Percentiles rank a stretch among this genome's conserved stretches.
Evolutionary conservation across 1,139 yeast genomes (phyloP).

Genomic region (Hyphopichia burtonii): DNA sequence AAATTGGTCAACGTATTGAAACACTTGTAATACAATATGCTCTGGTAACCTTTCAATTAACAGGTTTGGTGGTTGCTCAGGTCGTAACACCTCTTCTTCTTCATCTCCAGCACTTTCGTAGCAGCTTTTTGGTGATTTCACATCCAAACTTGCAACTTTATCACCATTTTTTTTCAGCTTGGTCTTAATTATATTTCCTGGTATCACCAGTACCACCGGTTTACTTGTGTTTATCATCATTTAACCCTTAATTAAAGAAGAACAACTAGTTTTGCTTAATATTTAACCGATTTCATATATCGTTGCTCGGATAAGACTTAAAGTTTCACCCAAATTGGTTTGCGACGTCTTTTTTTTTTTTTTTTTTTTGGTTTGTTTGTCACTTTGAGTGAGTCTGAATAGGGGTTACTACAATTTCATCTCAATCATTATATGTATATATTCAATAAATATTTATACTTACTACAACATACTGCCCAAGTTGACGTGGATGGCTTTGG

Average conservation of each 20-base stretch:
- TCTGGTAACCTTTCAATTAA: constrained; percentile 12
- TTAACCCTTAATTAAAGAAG: neutral
- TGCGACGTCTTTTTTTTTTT: neutral
- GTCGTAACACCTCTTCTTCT: neutral
- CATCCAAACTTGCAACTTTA: neutral
- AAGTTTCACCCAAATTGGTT: neutral
- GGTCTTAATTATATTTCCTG: neutral
- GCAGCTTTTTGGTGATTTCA: neutral
- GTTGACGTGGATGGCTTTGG: constrained; percentile 77
- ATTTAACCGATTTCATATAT: neutral
- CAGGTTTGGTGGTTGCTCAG: constrained; percentile 8
- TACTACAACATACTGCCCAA: constrained; percentile 37
- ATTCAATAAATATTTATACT: no score
- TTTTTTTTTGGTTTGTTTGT: no score
- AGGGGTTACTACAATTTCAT: neutral
- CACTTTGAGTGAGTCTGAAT: neutral
- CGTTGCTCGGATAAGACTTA: neutral
- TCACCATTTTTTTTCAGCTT: neutral
- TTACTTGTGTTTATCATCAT: neutral
- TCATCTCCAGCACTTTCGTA: neutral
- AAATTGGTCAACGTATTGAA: constrained; percentile 30
- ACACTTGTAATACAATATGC: constrained; percentile 10
- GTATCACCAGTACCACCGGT: neutral
- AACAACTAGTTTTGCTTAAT: neutral
- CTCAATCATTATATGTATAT: neutral